phyloP scores from a whole-genome alignment of 202 grass and related monocot genomes.

The Bolboschoenoplectus hybrid region DNA sequence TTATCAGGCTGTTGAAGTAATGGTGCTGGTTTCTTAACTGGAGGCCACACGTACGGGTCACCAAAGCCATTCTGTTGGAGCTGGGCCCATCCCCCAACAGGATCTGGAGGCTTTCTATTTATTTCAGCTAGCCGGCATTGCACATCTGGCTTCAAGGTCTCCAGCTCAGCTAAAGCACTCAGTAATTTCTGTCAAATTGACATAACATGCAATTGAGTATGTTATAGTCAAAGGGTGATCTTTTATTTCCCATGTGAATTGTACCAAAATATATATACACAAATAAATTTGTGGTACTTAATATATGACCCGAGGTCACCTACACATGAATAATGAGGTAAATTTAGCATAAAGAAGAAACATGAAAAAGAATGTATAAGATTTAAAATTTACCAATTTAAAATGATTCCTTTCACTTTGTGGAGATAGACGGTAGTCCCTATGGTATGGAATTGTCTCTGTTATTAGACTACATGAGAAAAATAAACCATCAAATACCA shows the following conservation, averaged over 20 bases:
- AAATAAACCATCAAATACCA: constrained; percentile 14
- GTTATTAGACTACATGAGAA: constrained; percentile 50
- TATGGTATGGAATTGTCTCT: constrained; percentile 56
- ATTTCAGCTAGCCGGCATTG: constrained; percentile 44
- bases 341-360: neutral
- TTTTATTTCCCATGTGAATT: neutral
- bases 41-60: constrained; percentile 44
- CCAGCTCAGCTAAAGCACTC: constrained; percentile 48
- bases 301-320: neutral
- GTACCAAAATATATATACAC: neutral
- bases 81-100: constrained; percentile 31
- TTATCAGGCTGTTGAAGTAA: constrained; percentile 19
- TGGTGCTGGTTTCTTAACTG: constrained; percentile 30
- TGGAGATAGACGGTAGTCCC: constrained; percentile 41
- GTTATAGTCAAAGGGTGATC: neutral
- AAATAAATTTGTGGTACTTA: neutral
- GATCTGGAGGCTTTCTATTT: constrained; percentile 43
- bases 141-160: constrained; percentile 52
- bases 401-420: constrained; percentile 47
- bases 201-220: neutral
- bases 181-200: constrained; percentile 50
- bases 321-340: constrained; percentile 4
- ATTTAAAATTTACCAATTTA: constrained; percentile 43
- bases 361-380: neutral
- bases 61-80: constrained; percentile 34